These are phyloP conservation scores for Sarcodon sp. DNA, from an alignment of 768 basidiomycete genomes.

Conservation along the genomic window DNA sequence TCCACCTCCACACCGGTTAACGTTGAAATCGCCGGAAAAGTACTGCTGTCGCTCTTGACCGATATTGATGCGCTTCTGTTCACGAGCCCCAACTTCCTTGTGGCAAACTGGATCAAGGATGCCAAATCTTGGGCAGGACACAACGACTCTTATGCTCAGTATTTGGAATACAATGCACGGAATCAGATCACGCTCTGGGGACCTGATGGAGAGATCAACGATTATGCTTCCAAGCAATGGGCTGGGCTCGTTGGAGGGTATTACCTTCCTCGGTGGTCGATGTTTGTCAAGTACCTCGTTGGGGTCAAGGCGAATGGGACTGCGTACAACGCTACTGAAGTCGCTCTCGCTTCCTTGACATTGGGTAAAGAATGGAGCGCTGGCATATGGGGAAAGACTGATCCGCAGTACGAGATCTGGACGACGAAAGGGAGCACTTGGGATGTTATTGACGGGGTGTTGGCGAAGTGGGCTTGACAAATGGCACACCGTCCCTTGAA, in stretches of 20 bases:
- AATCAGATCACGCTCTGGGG: conserved; percentile 33
- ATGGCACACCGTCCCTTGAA: too few relatives aligned
- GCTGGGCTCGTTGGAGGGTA: conserved; percentile 24
- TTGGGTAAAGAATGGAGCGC: conserved; percentile 21
- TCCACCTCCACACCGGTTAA: conserved; percentile 8
- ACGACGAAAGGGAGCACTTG: conserved; percentile 12
- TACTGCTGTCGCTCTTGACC: conserved; percentile 17
- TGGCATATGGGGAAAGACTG: conserved; percentile 9
- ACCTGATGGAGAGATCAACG: conserved; percentile 25
- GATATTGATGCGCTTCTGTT: conserved; percentile 22
- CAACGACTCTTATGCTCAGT: conserved; percentile 18
- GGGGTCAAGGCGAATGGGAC: conserved; percentile 14
- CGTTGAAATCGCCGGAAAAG: conserved; percentile 12
- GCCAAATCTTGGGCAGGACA: conserved; percentile 17
- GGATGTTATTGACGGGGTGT: conserved; percentile 9
- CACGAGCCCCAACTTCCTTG: conserved; percentile 19
- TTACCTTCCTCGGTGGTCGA: conserved; percentile 21
- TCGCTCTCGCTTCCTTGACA: conserved; percentile 15
- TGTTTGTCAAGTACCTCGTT: conserved; percentile 21
- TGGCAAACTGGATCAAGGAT: conserved; percentile 22
- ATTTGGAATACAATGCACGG: conserved; percentile 24
- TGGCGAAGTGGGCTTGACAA: conserved; percentile 6
- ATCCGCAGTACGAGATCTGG: conserved; percentile 6
- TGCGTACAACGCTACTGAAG: conserved; percentile 15
- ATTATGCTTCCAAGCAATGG: conserved; percentile 32